A percentile compares a stretch with the other conserved stretches of the same genome.
phyloP scores from a whole-genome alignment of 129 eudicot genomes.

The Pseudognaphalium luteoalbum region DNA sequence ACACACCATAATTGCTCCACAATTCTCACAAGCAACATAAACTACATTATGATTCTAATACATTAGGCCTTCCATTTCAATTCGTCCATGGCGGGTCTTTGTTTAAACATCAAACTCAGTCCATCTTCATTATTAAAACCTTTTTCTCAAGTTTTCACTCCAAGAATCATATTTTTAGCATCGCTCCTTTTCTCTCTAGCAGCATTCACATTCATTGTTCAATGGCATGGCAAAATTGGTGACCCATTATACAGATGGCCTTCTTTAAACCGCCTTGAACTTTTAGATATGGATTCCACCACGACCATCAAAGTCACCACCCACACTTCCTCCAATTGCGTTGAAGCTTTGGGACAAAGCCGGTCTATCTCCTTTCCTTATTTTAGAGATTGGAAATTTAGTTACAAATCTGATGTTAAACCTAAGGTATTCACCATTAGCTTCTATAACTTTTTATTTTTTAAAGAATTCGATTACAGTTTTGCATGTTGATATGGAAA shows the following conservation, averaged over 20 bases:
- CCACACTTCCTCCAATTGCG: conserved; percentile 35
- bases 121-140: conserved; percentile 30
- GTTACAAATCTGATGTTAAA: conserved; percentile 25
- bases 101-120: conserved; percentile 23
- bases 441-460: neutral
- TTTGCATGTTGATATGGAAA: neutral
- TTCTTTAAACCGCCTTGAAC: conserved; percentile 8
- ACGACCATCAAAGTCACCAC: conserved; percentile 2
- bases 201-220: conserved; percentile 71
- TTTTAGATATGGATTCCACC: conserved; percentile 24
- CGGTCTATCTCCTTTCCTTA: conserved; percentile 36
- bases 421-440: conserved; percentile 30
- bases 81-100: conserved; percentile 32
- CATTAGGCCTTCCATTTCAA: conserved; percentile 17
- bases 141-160: conserved; percentile 18
- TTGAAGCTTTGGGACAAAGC: conserved; percentile 34
- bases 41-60: conserved; percentile 13
- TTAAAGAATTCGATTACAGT: no score
- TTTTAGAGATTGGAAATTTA: conserved; percentile 40
- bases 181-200: conserved; percentile 66
- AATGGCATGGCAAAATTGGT: conserved; percentile 57
- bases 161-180: conserved; percentile 52
- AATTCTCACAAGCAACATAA: neutral
- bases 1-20: conserved; percentile 6
- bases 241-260: conserved; percentile 25